phyloP scores from a whole-genome alignment of 768 basidiomycete species.

The Leccinum longicurvipes region DNA sequence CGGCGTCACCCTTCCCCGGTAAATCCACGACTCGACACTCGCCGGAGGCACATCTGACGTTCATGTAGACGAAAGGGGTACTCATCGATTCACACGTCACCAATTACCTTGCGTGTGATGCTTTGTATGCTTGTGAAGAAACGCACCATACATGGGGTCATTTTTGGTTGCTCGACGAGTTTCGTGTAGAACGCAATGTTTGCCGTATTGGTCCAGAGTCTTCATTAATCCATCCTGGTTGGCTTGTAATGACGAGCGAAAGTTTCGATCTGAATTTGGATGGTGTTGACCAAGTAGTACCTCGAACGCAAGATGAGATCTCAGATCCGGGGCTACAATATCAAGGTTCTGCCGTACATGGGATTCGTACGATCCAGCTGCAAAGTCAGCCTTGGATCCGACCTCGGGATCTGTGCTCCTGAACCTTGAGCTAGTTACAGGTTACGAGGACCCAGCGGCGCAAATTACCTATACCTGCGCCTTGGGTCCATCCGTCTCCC shows the following conservation, averaged over 20 bases:
- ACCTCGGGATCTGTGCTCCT: slow-evolving; percentile 3
- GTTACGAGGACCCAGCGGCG: background rate
- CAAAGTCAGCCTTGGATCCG: slow-evolving; percentile 1
- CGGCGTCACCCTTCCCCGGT: background rate
- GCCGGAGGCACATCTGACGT: background rate
- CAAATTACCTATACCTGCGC: background rate
- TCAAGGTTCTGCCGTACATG: slow-evolving; percentile 11
- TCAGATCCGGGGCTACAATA: background rate
- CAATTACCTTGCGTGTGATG: slow-evolving; percentile 2
- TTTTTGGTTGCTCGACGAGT: background rate
- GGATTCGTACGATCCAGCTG: background rate
- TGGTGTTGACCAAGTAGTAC: background rate
- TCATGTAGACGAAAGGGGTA: background rate
- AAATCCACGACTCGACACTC: background rate
- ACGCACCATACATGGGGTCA: background rate
- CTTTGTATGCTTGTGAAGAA: slow-evolving; percentile 5
- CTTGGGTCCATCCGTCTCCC: background rate
- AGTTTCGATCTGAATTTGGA: background rate
- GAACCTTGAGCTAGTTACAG: background rate
- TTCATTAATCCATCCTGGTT: background rate
- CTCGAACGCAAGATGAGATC: background rate
- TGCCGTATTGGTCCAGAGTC: slow-evolving; percentile 1
- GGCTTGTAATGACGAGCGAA: background rate
- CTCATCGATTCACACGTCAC: slow-evolving; percentile 15
- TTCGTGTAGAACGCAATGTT: slow-evolving; percentile 9